A percentile compares a stretch with the other conserved stretches of the same genome.
phyloP scores from a whole-genome alignment of 176 grass and related monocot genomes.

The Zoysia japonica region DNA sequence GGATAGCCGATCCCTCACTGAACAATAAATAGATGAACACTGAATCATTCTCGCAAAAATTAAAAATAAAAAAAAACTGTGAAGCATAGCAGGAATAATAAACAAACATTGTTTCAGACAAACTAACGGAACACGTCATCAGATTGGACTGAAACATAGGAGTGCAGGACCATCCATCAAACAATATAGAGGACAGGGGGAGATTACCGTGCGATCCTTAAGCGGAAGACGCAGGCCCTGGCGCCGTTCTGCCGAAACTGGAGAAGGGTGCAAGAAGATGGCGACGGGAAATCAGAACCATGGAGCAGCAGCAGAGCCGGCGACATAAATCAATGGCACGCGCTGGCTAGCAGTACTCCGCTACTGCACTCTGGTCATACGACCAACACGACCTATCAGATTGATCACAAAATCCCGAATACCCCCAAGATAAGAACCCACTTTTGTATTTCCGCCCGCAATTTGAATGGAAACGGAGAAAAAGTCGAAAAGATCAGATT shows the following conservation, averaged over 20 bases:
- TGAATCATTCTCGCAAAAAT: too few relatives aligned
- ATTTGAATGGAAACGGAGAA: not conserved
- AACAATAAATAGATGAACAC: not conserved
- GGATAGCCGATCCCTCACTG: not conserved
- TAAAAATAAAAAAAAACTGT: too few relatives aligned
- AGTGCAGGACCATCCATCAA: not conserved
- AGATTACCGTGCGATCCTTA: constrained; percentile 48
- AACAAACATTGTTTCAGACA: too few relatives aligned
- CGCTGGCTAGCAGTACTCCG: not conserved
- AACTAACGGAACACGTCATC: too few relatives aligned
- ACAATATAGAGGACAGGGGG: not conserved
- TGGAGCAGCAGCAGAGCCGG: constrained; percentile 41
- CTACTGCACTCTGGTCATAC: constrained; percentile 16
- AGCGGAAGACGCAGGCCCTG: constrained; percentile 11
- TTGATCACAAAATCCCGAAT: not conserved
- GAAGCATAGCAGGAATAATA: too few relatives aligned
- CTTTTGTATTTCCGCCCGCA: not conserved
- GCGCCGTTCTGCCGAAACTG: constrained; percentile 39
- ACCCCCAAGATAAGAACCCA: not conserved
- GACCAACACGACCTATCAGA: not conserved
- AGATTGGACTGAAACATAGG: not conserved
- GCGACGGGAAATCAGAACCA: constrained; percentile 55
- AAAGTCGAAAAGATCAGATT: not conserved
- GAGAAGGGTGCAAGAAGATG: constrained; percentile 36
- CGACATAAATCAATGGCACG: constrained; percentile 52